Conservation (phyloP, 352 stramenopile species). For the Aphanomyces stellatus region DNA sequence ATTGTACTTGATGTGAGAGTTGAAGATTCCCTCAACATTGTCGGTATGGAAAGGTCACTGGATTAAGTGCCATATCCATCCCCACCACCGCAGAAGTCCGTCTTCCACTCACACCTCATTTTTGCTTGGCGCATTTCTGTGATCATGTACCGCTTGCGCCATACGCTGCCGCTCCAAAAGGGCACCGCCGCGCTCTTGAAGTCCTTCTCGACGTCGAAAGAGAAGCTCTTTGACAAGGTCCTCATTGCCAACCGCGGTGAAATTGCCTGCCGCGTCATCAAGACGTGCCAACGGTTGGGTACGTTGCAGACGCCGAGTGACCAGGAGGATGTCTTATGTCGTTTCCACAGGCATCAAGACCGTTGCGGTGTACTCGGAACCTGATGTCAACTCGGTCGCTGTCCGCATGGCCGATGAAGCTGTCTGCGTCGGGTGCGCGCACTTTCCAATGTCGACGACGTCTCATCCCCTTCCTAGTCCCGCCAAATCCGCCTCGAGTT, state of each 20-base stretch:
- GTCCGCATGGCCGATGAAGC: slow-evolving; percentile 82
- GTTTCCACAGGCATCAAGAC: slow-evolving; percentile 70
- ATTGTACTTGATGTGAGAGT: too few species aligned
- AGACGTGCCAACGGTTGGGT: slow-evolving; percentile 77
- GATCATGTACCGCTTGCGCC: not conserved
- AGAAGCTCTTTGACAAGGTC: slow-evolving; percentile 87
- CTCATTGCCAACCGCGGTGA: slow-evolving; percentile 90
- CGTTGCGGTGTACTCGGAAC: slow-evolving; percentile 91
- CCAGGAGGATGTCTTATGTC: not conserved
- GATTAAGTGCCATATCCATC: too few species aligned
- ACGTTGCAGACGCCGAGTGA: too few species aligned
- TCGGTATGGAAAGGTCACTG: too few species aligned
- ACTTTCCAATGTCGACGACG: not conserved
- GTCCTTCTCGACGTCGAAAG: slow-evolving; percentile 17
- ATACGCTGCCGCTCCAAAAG: not conserved
- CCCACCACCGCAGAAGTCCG: too few species aligned
- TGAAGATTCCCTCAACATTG: too few species aligned
- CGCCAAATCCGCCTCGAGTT: slow-evolving; percentile 71
- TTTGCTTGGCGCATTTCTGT: not conserved
- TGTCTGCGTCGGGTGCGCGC: slow-evolving; percentile 32
- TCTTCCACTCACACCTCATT: not conserved
- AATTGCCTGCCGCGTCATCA: slow-evolving; percentile 91
- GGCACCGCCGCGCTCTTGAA: not conserved
- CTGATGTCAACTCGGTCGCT: slow-evolving; percentile 79
- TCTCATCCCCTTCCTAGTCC: slow-evolving; percentile 57